phyloP scores from a whole-genome alignment of 805 yeast genomes.

The Candida easanensis region DNA sequence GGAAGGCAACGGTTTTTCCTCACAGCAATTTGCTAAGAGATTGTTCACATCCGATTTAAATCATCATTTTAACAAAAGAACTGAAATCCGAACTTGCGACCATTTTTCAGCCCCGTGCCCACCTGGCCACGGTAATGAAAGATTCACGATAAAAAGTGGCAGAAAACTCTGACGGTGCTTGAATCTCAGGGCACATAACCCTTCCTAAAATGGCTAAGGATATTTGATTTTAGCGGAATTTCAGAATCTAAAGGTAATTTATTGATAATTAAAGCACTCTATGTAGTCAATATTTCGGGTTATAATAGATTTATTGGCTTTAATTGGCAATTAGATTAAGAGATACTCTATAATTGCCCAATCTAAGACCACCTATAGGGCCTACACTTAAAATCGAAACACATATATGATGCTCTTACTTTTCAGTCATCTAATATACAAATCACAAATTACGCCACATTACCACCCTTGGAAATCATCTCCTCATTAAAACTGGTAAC shows the following conservation, averaged over 20 bases:
- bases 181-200: conserved; percentile 6
- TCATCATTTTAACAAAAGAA: conserved; percentile 24
- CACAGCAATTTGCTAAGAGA: conserved; percentile 30
- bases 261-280: no score
- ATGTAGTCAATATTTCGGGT: no score
- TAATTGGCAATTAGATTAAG: no score
- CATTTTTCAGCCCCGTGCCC: conserved; percentile 15
- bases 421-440: no score
- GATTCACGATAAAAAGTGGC: conserved; percentile 15
- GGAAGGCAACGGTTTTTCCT: conserved; percentile 31
- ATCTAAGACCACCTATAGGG: no score
- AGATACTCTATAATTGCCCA: no score
- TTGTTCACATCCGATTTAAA: conserved; percentile 29
- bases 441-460: no score
- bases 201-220: no score
- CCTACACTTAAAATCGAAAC: no score
- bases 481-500: background rate
- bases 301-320: no score
- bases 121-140: conserved; percentile 19
- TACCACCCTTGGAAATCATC: no score
- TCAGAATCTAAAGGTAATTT: background rate
- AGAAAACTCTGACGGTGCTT: background rate
- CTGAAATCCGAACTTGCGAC: conserved; percentile 18
- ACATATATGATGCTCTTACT: no score
- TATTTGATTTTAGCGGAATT: background rate